A percentile compares a stretch with the other conserved stretches of the same genome.
Evolutionary conservation across 2,329 filamentous ascomycete species (phyloP).

Genomic region (Penicillium decumbens): DNA sequence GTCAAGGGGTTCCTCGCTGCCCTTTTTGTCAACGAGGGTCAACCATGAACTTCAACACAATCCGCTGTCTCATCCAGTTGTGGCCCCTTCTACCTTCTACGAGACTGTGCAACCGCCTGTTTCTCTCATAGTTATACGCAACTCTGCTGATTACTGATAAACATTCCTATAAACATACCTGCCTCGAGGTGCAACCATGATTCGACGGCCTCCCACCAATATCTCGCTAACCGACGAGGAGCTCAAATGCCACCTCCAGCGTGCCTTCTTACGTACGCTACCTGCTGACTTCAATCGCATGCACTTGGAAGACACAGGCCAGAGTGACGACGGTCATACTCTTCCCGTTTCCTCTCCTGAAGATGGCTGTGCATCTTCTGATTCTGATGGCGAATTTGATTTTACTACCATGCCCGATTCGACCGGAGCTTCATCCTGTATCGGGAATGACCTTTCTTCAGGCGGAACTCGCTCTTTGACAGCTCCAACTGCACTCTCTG

Average conservation of each 20-base stretch:
- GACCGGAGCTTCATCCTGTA: conserved; percentile 1
- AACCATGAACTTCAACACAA: neutral
- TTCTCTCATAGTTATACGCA: neutral
- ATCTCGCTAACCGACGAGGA: conserved; percentile 33
- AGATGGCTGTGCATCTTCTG: conserved; percentile 1
- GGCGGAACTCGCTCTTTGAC: neutral
- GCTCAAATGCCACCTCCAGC: conserved; percentile 29
- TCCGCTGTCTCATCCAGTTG: neutral
- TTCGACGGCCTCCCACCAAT: conserved; percentile 32
- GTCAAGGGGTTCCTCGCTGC: neutral
- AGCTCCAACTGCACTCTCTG: neutral
- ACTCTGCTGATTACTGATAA: neutral
- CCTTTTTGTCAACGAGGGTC: neutral
- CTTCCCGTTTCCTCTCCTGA: neutral
- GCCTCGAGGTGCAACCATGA: conserved; percentile 22
- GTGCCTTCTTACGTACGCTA: conserved; percentile 16
- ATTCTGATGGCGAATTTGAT: neutral
- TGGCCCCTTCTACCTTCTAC: neutral
- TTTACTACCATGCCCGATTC: neutral
- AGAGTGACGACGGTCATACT: conserved; percentile 8
- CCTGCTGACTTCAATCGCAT: conserved; percentile 17
- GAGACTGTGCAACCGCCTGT: conserved; percentile 1
- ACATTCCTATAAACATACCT: no score
- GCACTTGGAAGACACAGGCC: conserved; percentile 11
- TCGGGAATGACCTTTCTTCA: neutral